Evolutionary conservation across 2,329 filamentous ascomycete species (phyloP).

Genomic region (Hypoxylon sp.): DNA sequence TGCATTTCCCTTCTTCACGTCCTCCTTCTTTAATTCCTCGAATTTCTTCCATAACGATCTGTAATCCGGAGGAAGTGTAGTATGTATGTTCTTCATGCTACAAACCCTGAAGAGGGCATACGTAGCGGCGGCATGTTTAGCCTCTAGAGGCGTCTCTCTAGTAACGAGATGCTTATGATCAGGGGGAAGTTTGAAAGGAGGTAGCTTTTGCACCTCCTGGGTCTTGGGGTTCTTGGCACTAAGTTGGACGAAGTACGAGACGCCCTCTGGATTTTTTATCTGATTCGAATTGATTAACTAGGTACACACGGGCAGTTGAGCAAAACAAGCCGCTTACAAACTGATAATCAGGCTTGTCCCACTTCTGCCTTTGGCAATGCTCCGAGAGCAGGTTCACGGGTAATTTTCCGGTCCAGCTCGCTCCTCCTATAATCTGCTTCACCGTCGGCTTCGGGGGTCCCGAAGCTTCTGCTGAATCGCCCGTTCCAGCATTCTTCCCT

Average conservation of each 20-base stretch:
- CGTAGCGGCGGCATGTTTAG: slow-evolving; percentile 91
- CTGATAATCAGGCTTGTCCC: slow-evolving; percentile 93
- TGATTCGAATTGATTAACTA: slow-evolving; percentile 48
- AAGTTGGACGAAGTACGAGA: slow-evolving; percentile 84
- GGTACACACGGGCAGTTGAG: slow-evolving; percentile 32
- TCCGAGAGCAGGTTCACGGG: slow-evolving; percentile 94
- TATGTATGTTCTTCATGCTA: slow-evolving; percentile 96
- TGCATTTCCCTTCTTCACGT: slow-evolving; percentile 80
- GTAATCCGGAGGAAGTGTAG: slow-evolving; percentile 92
- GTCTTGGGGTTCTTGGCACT: slow-evolving; percentile 84
- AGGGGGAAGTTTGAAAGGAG: slow-evolving; percentile 84
- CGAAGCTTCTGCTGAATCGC: slow-evolving; percentile 53
- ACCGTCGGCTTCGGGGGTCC: slow-evolving; percentile 72
- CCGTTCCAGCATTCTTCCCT: slow-evolving; percentile 42
- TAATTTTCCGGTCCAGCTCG: slow-evolving; percentile 97
- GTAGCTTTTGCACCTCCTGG: slow-evolving; percentile 78
- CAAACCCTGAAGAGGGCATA: slow-evolving; percentile 92
- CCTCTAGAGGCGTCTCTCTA: slow-evolving; percentile 86
- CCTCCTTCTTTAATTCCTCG: slow-evolving; percentile 81
- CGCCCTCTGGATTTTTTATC: slow-evolving; percentile 79
- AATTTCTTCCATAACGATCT: slow-evolving; percentile 94
- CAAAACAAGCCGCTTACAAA: slow-evolving; percentile 66
- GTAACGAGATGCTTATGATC: slow-evolving; percentile 81
- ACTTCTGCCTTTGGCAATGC: slow-evolving; percentile 95
- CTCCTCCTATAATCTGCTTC: slow-evolving; percentile 89